Evolutionary conservation across 2,329 filamentous ascomycete genomes (phyloP), one percentile per base, ranked within the genome.

Genomic region (Exophiala viscosa): DNA sequence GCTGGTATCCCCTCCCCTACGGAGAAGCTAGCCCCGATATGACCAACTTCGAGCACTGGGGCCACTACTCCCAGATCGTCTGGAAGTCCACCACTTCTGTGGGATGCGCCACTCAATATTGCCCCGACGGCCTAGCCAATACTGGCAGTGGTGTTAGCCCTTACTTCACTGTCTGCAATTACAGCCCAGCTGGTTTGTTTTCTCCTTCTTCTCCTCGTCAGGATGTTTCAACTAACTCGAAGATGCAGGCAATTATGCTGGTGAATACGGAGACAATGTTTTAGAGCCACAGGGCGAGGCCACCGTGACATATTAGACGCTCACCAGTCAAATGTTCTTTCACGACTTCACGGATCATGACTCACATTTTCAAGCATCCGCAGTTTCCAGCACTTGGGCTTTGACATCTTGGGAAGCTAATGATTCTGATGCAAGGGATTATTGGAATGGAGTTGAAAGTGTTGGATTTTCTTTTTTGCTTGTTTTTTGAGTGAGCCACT

Each of bases 161-260:
- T n/a, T 84, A 81, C 73, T 90, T 83, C 76, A 91, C 87, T 28
- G 89, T 95, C 65, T 96, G 90, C 85, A 92, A 96, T 80, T 96
- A 96, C 76, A 75, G 73, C 61, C 79, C 83, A 57, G 74, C 83
- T 58, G 90, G 88, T 88, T 82, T 70, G 82, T 70, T 10, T 23
- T 23, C 43, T n/a, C 23, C 36, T 1, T 20, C 2, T 8, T 36
- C 9, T 13, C 42, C 48, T 33, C 23, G 45, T 13, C 7, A 8
- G 3, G 10, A 51, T 35, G 45, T 18, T 14, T 35, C 39, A 62
- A 31, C 65, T 70, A 58, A 71, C 62, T 38, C 60, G 13, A 28
- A 18, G 23, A 28, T 43, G 17, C 46, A 78, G 79, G 81, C 45
- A 85, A 86, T 71, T 73, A 77, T 48, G 71, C 62, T 11, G 75